phyloP scores from a whole-genome alignment of 441 rosid genomes.

The Dalechampia spathulata region DNA sequence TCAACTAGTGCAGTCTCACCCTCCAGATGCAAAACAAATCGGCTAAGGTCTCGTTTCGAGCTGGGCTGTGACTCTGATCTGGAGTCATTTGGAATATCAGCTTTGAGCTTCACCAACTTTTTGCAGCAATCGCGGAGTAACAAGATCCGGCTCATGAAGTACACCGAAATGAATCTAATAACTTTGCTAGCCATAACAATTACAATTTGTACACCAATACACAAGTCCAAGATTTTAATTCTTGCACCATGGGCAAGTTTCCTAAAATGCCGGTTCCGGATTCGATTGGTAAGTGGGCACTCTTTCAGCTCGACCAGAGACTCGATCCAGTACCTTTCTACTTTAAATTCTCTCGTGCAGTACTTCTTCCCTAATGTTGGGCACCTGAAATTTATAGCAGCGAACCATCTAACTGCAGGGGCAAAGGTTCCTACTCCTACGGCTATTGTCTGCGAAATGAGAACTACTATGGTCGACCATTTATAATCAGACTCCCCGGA shows the following conservation, averaged over 20 bases:
- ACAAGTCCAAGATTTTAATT: constrained; percentile 30
- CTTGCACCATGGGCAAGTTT: constrained; percentile 35
- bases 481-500: constrained; percentile 71
- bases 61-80: constrained; percentile 22
- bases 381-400: constrained; percentile 59
- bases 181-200: constrained; percentile 60
- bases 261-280: constrained; percentile 35
- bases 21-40: constrained; percentile 71
- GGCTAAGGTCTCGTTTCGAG: constrained; percentile 43
- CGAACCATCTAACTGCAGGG: constrained; percentile 73
- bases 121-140: constrained; percentile 20
- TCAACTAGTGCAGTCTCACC: constrained; percentile 65
- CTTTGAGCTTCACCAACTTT: constrained; percentile 21
- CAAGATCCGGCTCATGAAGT: constrained; percentile 33
- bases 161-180: constrained; percentile 48
- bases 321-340: constrained; percentile 70
- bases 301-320: constrained; percentile 56
- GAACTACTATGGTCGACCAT: constrained; percentile 59
- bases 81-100: constrained; percentile 20
- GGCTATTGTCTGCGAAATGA: constrained; percentile 52
- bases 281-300: constrained; percentile 34
- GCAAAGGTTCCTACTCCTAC: constrained; percentile 61
- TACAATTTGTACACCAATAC: constrained; percentile 49
- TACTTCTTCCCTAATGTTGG: constrained; percentile 32
- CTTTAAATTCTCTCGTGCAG: constrained; percentile 27